phyloP scores from a whole-genome alignment of 2,329 filamentous ascomycete genomes.

The Pseudocercospora eumusae region DNA sequence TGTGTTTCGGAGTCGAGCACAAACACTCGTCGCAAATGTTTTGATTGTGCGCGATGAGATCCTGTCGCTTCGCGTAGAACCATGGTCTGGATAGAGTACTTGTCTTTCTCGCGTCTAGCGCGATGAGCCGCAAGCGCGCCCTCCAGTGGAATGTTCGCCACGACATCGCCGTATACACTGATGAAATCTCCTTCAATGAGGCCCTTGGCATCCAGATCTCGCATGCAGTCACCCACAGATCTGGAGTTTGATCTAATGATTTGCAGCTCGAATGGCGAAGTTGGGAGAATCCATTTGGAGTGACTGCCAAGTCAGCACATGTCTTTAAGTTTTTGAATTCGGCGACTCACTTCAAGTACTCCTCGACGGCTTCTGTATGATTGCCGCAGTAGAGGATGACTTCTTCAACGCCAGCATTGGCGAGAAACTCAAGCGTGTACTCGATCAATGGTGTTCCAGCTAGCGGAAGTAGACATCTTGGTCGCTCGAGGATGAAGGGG shows the following conservation, averaged over 20 bases:
- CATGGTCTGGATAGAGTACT: constrained; percentile 98
- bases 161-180: constrained; percentile 86
- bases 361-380: constrained; percentile 82
- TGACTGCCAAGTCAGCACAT: constrained; percentile 20
- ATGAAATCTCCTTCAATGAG: constrained; percentile 89
- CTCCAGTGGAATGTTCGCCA: constrained; percentile 87
- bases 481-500: constrained; percentile 84
- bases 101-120: constrained; percentile 76
- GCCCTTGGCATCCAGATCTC: constrained; percentile 83
- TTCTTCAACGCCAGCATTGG: constrained; percentile 91
- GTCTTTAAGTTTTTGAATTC: neutral
- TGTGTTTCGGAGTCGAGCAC: constrained; percentile 78
- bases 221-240: constrained; percentile 90
- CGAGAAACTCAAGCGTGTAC: constrained; percentile 94
- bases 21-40: constrained; percentile 77
- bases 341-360: constrained; percentile 68
- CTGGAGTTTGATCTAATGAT: constrained; percentile 84
- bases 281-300: constrained; percentile 72
- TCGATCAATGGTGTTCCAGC: constrained; percentile 95
- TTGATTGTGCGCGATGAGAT: constrained; percentile 74
- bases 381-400: constrained; percentile 90
- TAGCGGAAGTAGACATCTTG: constrained; percentile 89
- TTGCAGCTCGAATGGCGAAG: constrained; percentile 80
- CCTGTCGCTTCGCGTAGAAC: constrained; percentile 76
- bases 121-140: constrained; percentile 75